Evolutionary conservation across 139 green algal species (phyloP), one percentile per base, ranked within the genome.

Genomic region (Coccomyxa sp.): DNA sequence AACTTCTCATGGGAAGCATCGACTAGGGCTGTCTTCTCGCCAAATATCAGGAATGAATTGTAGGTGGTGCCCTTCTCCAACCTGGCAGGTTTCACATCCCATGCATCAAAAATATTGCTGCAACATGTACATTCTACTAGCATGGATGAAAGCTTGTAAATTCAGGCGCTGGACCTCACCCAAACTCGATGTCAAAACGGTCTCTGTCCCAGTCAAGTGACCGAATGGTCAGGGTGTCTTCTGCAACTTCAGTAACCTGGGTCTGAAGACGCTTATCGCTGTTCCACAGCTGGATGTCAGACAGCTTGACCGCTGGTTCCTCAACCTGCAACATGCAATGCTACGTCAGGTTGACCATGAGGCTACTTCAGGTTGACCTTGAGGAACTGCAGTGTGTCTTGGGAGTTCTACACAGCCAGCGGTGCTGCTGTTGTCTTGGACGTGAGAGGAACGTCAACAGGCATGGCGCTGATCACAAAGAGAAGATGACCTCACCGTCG

Each of bases 1-100:
- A 99, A 99, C 91, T 99, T 99, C 88, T 99, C 96, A 85, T 99
- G 96, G 25, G 88, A 95, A 45, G 93, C 91, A 78, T 99, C 96
- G 23, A 99, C 91, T 58, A 99, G 90, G 0, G 96, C 95, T 0
- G 91, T 97, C 88, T 97, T 96, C 0, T 82, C 90, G 30, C 96
- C 95, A 78, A 94, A 94, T 88, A 99, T 98, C 76, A 99, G 89
- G 93, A 96, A 99, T 16, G 91, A 92, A 87, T 98, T 98, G 93
- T 98, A 98, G 58, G 96, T 98, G 67, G 96, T 98, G 67, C 96
- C 96, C 74, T 98, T 92, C 83, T 94, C 82, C 45, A 96, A 90
- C 57, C 92, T 95, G 87, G 32, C 68, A 21, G 13, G 31, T 15
- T 32, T 25, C 38, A 80, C 60, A 80, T 15, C 81, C 66, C 25